Evolutionary conservation across 441 rosid genomes (phyloP), one percentile per base, ranked within the genome.

Genomic region (Dalechampia spathulata): DNA sequence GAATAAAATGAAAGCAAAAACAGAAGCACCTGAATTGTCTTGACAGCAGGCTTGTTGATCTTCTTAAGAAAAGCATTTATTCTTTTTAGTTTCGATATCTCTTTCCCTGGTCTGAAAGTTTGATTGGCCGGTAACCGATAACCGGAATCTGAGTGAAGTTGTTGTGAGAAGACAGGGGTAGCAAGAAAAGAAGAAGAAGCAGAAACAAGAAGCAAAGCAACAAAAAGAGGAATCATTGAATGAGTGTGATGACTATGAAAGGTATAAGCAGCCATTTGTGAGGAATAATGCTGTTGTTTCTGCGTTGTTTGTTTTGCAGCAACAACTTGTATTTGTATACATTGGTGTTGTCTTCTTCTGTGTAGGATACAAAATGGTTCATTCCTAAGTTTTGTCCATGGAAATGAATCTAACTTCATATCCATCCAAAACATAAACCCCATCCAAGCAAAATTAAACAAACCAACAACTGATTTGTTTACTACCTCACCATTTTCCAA

Each of bases 11-110:
- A 9, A 32, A 40, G 22, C 28, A 2, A 28, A 48, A 47, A 12
- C 28, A 13, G 14, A 42, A 1, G 40, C 47, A 62, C 99, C 89
- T 82, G 86, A 76, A 93, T 82, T 42, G 99, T 83, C 76, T 85
- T 87, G 46, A 87, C 59, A 4, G 97, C 68, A 9, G 96, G 85
- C 70, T 90, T 93, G 80, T 93, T 93, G 81, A 93, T 76, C 76
- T 72, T 81, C 21, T 60, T 55, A 27, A 93, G 97, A 66, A 75
- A 82, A 56, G 81, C 53, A 76, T 79, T 78, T 54, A 81, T 71
- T 20, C 76, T 52, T 70, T 71, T 77, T 34, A 85, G 71, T 65
- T 74, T 85, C 30, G 43, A 69, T 28, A 71, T 46, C 57, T 81
- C 76, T 37, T 56, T 65, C 20, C 15, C n/a, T 7, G 96, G 77